A percentile compares a stretch with the other conserved stretches of the same genome.
These are phyloP conservation scores for Trichoderma simmonsii DNA, from an alignment of 2,329 filamentous ascomycete species.

Conservation along the genomic window DNA sequence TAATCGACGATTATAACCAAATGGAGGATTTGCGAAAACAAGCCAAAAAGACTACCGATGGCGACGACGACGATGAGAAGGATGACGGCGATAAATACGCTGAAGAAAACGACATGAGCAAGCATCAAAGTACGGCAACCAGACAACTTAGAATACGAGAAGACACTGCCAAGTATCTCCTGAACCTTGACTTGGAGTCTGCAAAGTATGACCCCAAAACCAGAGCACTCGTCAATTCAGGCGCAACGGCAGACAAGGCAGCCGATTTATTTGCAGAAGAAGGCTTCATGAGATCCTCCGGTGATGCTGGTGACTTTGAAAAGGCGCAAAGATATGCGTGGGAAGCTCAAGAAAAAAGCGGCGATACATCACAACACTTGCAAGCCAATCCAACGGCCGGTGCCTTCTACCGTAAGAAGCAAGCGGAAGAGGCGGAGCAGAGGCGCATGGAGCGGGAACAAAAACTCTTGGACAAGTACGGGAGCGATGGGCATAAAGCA, in stretches of 20 bases:
- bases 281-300: conserved; percentile 82
- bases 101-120: conserved; percentile 94
- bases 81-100: conserved; percentile 74
- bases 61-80: conserved; percentile 38
- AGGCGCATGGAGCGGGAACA: conserved; percentile 67
- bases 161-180: conserved; percentile 93
- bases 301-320: conserved; percentile 91
- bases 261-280: conserved; percentile 86
- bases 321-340: conserved; percentile 86
- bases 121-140: conserved; percentile 86
- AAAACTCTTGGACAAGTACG: conserved; percentile 77
- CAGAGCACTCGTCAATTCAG: conserved; percentile 81
- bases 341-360: conserved; percentile 85
- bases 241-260: conserved; percentile 74
- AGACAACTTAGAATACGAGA: conserved; percentile 88
- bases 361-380: conserved; percentile 77
- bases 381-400: conserved; percentile 96
- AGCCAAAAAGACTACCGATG: conserved; percentile 41
- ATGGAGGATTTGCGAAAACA: conserved; percentile 71
- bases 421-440: conserved; percentile 67
- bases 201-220: conserved; percentile 98
- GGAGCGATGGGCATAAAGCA: conserved; percentile 56
- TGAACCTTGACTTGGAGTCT: conserved; percentile 92
- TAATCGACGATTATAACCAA: conserved; percentile 87
- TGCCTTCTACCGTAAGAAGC: conserved; percentile 77